A percentile compares a stretch with the other conserved stretches of the same genome.
Conservation (phyloP, 306 rosid genomes). For the Betula pendula region DNA sequence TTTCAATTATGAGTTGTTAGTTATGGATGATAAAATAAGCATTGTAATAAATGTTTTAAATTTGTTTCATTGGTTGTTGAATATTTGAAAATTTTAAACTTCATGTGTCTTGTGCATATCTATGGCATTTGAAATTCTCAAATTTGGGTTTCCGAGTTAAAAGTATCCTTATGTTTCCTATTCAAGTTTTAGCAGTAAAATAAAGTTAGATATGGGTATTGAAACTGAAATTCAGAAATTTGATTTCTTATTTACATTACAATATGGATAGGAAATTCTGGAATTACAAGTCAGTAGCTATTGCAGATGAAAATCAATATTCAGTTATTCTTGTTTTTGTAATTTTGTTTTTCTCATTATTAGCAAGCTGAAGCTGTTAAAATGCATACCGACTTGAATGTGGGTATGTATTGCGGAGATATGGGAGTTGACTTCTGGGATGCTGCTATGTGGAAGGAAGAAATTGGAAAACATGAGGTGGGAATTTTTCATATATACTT, state of each 20-base stretch:
- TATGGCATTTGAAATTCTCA: not conserved
- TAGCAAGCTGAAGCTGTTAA: conserved; percentile 78
- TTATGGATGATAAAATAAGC: not conserved
- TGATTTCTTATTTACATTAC: not conserved
- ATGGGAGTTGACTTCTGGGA: conserved; percentile 83
- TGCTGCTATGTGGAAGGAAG: conserved; percentile 47
- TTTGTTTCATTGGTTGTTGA: not conserved
- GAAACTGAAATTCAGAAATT: not conserved
- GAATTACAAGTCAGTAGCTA: not conserved
- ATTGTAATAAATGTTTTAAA: not conserved
- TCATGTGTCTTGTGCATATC: not conserved
- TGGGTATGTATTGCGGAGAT: conserved; percentile 73
- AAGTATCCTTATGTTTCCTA: not conserved
- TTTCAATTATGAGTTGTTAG: not conserved
- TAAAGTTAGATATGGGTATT: not conserved
- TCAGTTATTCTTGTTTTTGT: conserved; percentile 1
- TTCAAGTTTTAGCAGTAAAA: not conserved
- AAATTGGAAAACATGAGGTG: conserved; percentile 67
- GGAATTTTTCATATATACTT: conserved; percentile 20
- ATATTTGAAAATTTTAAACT: not conserved
- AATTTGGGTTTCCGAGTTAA: not conserved
- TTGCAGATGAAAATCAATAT: not conserved
- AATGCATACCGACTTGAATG: conserved; percentile 64
- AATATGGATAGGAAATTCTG: not conserved
- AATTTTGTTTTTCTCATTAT: conserved; percentile 4